phyloP scores from a whole-genome alignment of 805 yeast species.

The Sugiyamaella qingdaonensis region DNA sequence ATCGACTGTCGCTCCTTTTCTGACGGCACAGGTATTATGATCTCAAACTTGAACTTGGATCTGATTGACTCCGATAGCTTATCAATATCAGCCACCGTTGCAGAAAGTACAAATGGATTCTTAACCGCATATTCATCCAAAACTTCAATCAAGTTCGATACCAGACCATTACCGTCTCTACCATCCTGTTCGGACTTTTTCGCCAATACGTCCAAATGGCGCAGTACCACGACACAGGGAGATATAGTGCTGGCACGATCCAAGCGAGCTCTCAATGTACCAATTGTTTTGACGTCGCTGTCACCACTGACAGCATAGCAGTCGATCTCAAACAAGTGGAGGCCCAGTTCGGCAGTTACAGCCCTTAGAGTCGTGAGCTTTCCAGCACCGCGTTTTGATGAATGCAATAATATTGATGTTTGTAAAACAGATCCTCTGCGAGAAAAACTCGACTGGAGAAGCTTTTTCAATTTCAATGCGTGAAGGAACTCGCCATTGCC shows the following conservation, averaged over 20 bases:
- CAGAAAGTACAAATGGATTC: constrained; percentile 50
- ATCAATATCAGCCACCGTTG: constrained; percentile 67
- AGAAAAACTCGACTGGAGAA: constrained; percentile 46
- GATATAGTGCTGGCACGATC: constrained; percentile 54
- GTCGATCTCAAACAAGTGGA: constrained; percentile 64
- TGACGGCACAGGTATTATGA: constrained; percentile 69
- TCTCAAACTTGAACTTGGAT: constrained; percentile 69
- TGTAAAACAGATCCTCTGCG: constrained; percentile 39
- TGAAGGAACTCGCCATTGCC: constrained; percentile 34
- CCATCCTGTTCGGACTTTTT: constrained; percentile 60
- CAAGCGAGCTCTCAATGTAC: constrained; percentile 67
- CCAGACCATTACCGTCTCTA: constrained; percentile 34
- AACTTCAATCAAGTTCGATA: constrained; percentile 50
- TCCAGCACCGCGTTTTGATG: constrained; percentile 74
- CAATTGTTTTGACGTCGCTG: constrained; percentile 74
- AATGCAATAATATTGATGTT: constrained; percentile 62
- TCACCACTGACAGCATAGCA: constrained; percentile 65
- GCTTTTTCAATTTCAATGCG: constrained; percentile 49
- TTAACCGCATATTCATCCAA: constrained; percentile 50
- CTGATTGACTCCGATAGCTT: constrained; percentile 61
- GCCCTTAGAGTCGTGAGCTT: constrained; percentile 61
- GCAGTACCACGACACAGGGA: constrained; percentile 49
- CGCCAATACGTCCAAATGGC: constrained; percentile 75
- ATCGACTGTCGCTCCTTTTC: constrained; percentile 69
- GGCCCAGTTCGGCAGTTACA: constrained; percentile 55